Percentiles rank a stretch among this genome's conserved stretches.
These are phyloP conservation scores for Tillandsia leiboldiana DNA, from an alignment of 176 grass and related monocot genomes.

Conservation along the genomic window DNA sequence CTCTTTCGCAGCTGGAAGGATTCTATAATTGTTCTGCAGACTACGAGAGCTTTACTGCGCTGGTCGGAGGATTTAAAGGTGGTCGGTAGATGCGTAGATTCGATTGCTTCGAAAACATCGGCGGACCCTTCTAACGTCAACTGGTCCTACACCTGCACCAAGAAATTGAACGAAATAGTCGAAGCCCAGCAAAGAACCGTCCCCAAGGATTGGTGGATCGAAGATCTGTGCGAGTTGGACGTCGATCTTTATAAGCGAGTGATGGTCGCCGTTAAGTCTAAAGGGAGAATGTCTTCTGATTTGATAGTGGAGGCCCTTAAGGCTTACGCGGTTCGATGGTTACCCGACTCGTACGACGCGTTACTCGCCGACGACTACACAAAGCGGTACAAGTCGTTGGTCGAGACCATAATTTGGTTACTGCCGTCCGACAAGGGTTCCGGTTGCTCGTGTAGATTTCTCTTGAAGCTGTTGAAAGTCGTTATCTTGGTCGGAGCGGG, in stretches of 20 bases:
- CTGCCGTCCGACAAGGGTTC: slow-evolving; percentile 83
- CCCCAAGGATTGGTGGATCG: slow-evolving; percentile 91
- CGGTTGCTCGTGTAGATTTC: slow-evolving; percentile 91
- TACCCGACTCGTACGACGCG: slow-evolving; percentile 77
- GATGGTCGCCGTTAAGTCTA: slow-evolving; percentile 84
- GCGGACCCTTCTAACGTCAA: slow-evolving; percentile 70
- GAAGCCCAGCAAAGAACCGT: slow-evolving; percentile 36
- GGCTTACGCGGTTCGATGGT: slow-evolving; percentile 79
- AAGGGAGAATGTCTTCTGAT: slow-evolving; percentile 85
- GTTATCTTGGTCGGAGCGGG: slow-evolving; percentile 62
- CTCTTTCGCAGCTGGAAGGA: slow-evolving; percentile 94
- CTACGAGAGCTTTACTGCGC: slow-evolving; percentile 52
- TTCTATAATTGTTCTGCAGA: slow-evolving; percentile 85
- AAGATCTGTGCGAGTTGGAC: slow-evolving; percentile 86
- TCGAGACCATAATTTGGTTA: slow-evolving; percentile 86
- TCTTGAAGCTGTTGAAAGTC: slow-evolving; percentile 89
- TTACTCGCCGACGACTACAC: slow-evolving; percentile 80
- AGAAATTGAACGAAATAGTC: slow-evolving; percentile 62
- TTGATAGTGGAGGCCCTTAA: slow-evolving; percentile 81
- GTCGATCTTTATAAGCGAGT: slow-evolving; percentile 96
- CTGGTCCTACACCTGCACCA: slow-evolving; percentile 72
- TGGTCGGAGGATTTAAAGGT: slow-evolving; percentile 87
- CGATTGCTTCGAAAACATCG: slow-evolving; percentile 82
- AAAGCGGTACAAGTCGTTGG: slow-evolving; percentile 65
- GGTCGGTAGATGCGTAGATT: slow-evolving; percentile 81